phyloP scores from a whole-genome alignment of 2,329 filamentous ascomycete species.

The Apiospora marii region DNA sequence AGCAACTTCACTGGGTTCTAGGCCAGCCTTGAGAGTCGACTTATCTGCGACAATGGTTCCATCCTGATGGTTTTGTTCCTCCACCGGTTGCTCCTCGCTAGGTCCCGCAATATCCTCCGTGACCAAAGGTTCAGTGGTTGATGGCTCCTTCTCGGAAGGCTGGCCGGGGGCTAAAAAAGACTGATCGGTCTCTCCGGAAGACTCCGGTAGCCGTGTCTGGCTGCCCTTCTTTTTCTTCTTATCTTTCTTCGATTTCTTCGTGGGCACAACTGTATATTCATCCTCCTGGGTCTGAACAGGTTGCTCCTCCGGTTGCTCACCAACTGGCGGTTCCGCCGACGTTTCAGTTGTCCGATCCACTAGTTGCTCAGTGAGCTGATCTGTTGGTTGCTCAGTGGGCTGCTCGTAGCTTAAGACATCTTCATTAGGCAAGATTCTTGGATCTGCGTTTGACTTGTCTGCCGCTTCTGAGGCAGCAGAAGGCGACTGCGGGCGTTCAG shows the following conservation, averaged over 20 bases:
- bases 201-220: conserved; percentile 1
- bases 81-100: conserved; percentile 24
- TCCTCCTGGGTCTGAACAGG: conserved; percentile 34
- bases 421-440: neutral
- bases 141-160: conserved; percentile 24
- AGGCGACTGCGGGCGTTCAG: conserved; percentile 22
- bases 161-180: conserved; percentile 25
- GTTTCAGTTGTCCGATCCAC: neutral
- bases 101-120: conserved; percentile 18
- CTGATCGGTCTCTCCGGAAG: conserved; percentile 9
- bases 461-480: neutral
- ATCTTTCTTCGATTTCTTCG: conserved; percentile 45
- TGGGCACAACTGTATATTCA: conserved; percentile 25
- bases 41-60: conserved; percentile 24
- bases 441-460: neutral
- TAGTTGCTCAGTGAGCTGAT: neutral
- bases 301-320: conserved; percentile 20
- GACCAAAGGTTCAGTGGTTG: conserved; percentile 24
- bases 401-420: neutral
- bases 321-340: neutral
- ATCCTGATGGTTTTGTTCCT: conserved; percentile 18
- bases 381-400: neutral
- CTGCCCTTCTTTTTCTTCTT: conserved; percentile 43
- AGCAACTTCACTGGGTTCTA: conserved; percentile 23
- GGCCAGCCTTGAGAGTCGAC: conserved; percentile 24